Conservation (phyloP, 1,284 basidiomycete genomes). For the Irpex sp. region DNA sequence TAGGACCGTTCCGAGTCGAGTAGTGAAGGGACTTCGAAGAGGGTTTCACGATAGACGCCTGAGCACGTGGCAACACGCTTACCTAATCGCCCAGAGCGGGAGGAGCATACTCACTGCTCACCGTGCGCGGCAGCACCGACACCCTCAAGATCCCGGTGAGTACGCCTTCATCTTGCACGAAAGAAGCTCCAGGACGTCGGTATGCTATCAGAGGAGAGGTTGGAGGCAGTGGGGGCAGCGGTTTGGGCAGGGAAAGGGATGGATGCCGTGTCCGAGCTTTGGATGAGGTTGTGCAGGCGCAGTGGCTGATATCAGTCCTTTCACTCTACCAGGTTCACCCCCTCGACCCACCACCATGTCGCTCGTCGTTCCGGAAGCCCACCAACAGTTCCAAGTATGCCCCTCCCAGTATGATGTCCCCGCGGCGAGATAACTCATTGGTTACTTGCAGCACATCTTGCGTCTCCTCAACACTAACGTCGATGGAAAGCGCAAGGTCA, state of each 20-base stretch:
- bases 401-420: neutral
- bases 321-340: conserved; percentile 2
- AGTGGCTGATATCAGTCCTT: neutral
- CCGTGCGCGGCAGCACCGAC: neutral
- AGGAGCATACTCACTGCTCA: neutral
- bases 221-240: neutral
- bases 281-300: conserved; percentile 11
- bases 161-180: neutral
- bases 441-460: conserved; percentile 76
- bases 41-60: neutral
- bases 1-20: too few species aligned
- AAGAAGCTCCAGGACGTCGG: neutral
- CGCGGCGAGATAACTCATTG: neutral
- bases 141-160: conserved; percentile 17
- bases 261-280: conserved; percentile 13
- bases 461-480: conserved; percentile 99
- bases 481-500: conserved; percentile 98
- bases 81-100: conserved; percentile 1
- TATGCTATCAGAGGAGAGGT: neutral
- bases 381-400: conserved; percentile 88
- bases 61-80: conserved; percentile 4
- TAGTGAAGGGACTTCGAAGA: too few species aligned
- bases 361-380: conserved; percentile 89
- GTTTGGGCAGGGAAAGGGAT: conserved; percentile 8
- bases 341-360: conserved; percentile 58